phyloP scores from a whole-genome alignment of 306 rosid genomes.

The Glycine latifolia region DNA sequence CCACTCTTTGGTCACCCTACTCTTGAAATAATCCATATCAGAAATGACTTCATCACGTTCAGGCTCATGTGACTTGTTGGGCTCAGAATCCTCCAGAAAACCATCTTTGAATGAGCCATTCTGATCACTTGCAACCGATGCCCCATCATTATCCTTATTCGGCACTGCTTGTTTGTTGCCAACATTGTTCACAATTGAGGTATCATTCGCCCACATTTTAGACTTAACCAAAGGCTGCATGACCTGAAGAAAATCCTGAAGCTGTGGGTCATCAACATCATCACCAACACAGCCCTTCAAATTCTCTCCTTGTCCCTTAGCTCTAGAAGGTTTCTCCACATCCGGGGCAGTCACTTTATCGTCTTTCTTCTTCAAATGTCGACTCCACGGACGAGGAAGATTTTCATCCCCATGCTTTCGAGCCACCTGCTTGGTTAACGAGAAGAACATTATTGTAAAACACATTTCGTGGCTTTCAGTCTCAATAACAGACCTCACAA shows the following conservation, averaged over 20 bases:
- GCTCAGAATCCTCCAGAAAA: slow-evolving; percentile 33
- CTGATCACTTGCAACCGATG: slow-evolving; percentile 39
- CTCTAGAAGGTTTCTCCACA: slow-evolving; percentile 44
- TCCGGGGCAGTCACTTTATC: slow-evolving; percentile 45
- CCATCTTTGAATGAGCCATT: slow-evolving; percentile 45
- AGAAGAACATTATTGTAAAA: not conserved
- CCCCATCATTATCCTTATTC: slow-evolving; percentile 48
- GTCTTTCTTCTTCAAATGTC: slow-evolving; percentile 58
- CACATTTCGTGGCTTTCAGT: not conserved
- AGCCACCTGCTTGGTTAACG: slow-evolving; percentile 60
- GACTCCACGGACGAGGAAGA: slow-evolving; percentile 91
- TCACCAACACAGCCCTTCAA: slow-evolving; percentile 34
- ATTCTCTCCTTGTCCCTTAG: slow-evolving; percentile 46
- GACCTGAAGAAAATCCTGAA: slow-evolving; percentile 85
- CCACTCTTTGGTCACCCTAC: slow-evolving; percentile 77
- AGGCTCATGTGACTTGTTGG: slow-evolving; percentile 43
- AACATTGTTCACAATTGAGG: slow-evolving; percentile 47
- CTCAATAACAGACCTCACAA: slow-evolving; percentile 71
- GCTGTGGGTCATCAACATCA: slow-evolving; percentile 61
- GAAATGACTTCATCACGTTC: slow-evolving; percentile 59
- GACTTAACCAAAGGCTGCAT: slow-evolving; percentile 83
- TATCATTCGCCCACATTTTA: slow-evolving; percentile 88
- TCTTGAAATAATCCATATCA: slow-evolving; percentile 89
- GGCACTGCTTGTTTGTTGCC: slow-evolving; percentile 44
- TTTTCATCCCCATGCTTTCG: slow-evolving; percentile 74